Base-by-base conservation (phyloP, 306 rosid species). In the Notholithocarpus densiflorus region DNA sequence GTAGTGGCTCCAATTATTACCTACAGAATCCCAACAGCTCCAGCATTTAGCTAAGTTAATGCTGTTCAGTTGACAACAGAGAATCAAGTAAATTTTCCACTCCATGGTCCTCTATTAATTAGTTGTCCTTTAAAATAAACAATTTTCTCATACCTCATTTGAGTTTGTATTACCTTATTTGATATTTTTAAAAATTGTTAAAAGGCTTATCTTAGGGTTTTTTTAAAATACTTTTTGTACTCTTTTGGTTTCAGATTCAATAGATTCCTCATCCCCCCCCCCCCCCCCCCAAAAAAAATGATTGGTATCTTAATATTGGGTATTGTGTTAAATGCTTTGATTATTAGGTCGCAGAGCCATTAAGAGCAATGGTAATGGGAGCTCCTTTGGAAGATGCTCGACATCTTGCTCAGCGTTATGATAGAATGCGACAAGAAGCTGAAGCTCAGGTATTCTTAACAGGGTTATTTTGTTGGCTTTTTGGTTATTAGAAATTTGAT, bases 341-440 rank as follows among this genome's bases (percentile, higher is more conserved):
- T 53, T 45, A 45, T 53, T 84, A 93, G 98, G 94, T 93, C 71
- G 98, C 95, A 32, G 97, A 93, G 89, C 98, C 98, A 83, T 83
- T 93, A 76, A 86, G 97, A 87, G 97, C 98, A 51, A 91, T 93
- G 98, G 95, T 93, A 68, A 87, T 87, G 93, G 98, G 98, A 55
- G 88, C 98, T 77, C 97, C 98, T 26, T 85, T 93, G 86, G 98
- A 93, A 84, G 98, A 93, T 86, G 98, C 98, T 76, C 87, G 98
- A 68, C 93, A 91, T 90, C 97, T 93, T 77, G 97, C 97, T 83
- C 98, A 93, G 81, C 98, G 97, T 61, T 93, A 93, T 75, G 98
- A 93, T 70, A 85, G 98, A 90, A 86, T 93, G 93, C 89, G 98
- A 31, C 98, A 93, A 86, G 98, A 93, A 85, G 91, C 95, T 70